These are phyloP conservation scores for Thamnidium elegans DNA, from an alignment of 192 early-diverging fungal species.

Conservation along the genomic window DNA sequence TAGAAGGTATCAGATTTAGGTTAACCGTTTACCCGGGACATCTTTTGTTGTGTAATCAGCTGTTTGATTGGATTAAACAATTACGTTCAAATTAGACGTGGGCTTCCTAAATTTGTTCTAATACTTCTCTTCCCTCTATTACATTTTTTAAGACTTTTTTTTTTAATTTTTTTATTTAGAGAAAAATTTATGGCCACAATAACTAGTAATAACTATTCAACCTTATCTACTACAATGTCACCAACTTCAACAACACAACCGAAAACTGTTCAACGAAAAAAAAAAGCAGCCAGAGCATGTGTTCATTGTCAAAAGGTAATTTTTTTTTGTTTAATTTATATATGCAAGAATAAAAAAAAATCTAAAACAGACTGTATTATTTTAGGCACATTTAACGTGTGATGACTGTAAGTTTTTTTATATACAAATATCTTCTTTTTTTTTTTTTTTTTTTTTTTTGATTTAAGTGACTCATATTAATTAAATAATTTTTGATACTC, in stretches of 20 bases:
- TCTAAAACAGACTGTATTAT: not conserved
- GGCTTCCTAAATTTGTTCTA: too few relatives aligned
- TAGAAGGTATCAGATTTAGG: too few relatives aligned
- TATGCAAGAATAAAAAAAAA: not conserved
- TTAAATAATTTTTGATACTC: conserved; percentile 1
- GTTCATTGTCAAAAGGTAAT: conserved; percentile 61
- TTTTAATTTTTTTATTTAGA: too few relatives aligned
- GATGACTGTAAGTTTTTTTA: conserved; percentile 56
- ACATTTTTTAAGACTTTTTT: too few relatives aligned
- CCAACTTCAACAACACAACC: conserved; percentile 7
- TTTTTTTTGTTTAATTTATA: too few relatives aligned
- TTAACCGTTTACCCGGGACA: too few relatives aligned
- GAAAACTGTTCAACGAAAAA: conserved; percentile 22
- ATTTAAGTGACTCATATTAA: conserved; percentile 13
- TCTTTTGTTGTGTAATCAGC: too few relatives aligned
- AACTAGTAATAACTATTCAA: not conserved
- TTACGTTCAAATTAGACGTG: too few relatives aligned
- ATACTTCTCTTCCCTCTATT: too few relatives aligned
- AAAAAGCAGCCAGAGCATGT: conserved; percentile 47
- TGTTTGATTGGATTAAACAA: too few relatives aligned
- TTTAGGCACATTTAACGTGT: conserved; percentile 66
- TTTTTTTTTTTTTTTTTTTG: conserved; percentile 5
- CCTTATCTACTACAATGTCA: not conserved
- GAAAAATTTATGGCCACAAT: not conserved
- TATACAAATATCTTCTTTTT: not conserved